Percentiles rank a stretch among this genome's conserved stretches.
These are phyloP conservation scores for Pluteus cervinus DNA, from an alignment of 768 basidiomycete species.

Conservation along the genomic window DNA sequence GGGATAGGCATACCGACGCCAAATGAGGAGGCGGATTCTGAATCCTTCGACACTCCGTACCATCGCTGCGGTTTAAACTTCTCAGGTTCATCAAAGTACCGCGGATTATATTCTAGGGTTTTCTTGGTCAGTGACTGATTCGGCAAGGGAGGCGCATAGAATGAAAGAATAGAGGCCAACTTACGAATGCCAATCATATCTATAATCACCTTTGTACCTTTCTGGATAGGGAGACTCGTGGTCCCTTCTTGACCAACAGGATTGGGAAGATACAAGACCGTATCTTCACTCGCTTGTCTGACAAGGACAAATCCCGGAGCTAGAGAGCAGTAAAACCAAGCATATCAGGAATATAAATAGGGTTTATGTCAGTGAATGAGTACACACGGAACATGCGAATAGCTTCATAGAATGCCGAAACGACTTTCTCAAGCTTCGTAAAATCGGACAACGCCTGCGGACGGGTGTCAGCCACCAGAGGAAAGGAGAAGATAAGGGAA, in stretches of 20 bases:
- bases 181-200: constrained; percentile 5
- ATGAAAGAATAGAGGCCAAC: neutral
- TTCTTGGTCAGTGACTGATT: no score
- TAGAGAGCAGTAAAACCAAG: constrained; percentile 3
- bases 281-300: constrained; percentile 21
- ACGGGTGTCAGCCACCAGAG: neutral
- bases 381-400: constrained; percentile 21
- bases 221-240: constrained; percentile 2
- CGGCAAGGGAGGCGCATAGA: neutral
- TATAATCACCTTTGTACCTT: constrained; percentile 11
- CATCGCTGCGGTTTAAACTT: constrained; percentile 31
- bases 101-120: constrained; percentile 32
- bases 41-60: constrained; percentile 18
- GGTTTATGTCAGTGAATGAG: no score
- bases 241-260: constrained; percentile 6
- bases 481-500: no score
- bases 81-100: constrained; percentile 29
- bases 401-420: constrained; percentile 24
- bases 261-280: constrained; percentile 17
- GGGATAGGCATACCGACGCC: constrained; percentile 6
- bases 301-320: constrained; percentile 20
- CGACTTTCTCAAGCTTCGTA: constrained; percentile 17
- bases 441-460: constrained; percentile 14
- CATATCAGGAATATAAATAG: neutral
- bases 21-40: constrained; percentile 7